phyloP scores from a whole-genome alignment of 805 yeast species.

The Kodamaea jinghongensis region DNA sequence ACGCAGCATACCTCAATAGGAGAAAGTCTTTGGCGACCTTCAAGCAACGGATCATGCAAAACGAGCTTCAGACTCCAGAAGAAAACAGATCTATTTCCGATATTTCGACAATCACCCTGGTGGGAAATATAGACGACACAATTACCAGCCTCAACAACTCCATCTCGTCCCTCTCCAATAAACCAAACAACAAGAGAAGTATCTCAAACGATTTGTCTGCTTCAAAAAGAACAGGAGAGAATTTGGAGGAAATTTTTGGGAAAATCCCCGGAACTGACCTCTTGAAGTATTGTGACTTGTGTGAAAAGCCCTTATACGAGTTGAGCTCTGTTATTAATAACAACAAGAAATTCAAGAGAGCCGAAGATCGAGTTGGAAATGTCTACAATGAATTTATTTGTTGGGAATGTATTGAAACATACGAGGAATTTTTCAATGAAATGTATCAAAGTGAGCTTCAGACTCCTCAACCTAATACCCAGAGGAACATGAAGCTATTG shows the following conservation, averaged over 20 bases:
- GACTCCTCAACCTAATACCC: constrained; percentile 1
- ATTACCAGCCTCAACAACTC: constrained; percentile 3
- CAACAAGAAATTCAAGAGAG: constrained; percentile 14
- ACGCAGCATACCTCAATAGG: constrained; percentile 19
- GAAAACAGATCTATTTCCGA: constrained; percentile 11
- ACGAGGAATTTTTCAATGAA: constrained; percentile 51
- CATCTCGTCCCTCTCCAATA: background rate
- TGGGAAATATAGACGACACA: constrained; percentile 7
- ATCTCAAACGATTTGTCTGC: constrained; percentile 9
- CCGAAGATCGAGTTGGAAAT: constrained; percentile 14
- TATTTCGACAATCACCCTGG: constrained; percentile 10
- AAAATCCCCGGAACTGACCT: constrained; percentile 36
- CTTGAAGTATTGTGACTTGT: constrained; percentile 58
- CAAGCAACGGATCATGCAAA: constrained; percentile 20
- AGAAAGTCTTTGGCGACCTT: constrained; percentile 39
- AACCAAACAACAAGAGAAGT: constrained; percentile 11
- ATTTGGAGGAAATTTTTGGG: constrained; percentile 37
- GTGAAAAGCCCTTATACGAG: constrained; percentile 69
- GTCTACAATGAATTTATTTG: constrained; percentile 57
- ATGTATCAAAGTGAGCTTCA: constrained; percentile 17
- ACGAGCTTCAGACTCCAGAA: background rate
- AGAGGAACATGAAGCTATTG: constrained; percentile 13
- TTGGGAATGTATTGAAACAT: constrained; percentile 56
- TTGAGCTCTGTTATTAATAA: constrained; percentile 41
- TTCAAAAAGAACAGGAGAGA: constrained; percentile 15